phyloP scores from a whole-genome alignment of 495 filamentous ascomycete genomes.

The Aspergillus homomorphus region DNA sequence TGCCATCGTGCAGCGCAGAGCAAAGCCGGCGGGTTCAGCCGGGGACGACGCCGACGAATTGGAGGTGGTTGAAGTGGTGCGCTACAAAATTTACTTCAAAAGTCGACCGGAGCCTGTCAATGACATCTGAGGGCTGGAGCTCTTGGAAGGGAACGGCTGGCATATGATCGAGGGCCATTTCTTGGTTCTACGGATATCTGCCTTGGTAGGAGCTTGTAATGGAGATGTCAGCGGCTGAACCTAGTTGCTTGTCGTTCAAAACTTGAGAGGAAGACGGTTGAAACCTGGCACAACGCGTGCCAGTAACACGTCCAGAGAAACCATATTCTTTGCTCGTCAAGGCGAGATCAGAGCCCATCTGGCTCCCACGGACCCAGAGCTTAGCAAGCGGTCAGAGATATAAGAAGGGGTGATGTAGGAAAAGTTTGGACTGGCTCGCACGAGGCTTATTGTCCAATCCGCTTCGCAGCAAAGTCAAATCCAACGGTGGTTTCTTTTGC shows the following conservation, averaged over 20 bases:
- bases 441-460: neutral
- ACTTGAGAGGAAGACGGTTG: neutral
- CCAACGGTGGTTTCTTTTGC: too few relatives aligned
- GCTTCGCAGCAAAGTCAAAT: neutral
- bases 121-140: slow-evolving; percentile 24
- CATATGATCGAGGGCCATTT: neutral
- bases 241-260: neutral
- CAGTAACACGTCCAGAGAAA: too few relatives aligned
- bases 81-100: slow-evolving; percentile 86
- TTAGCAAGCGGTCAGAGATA: too few relatives aligned
- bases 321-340: too few relatives aligned
- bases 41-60: slow-evolving; percentile 43
- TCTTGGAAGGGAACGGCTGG: neutral
- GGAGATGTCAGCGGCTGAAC: neutral
- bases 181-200: neutral
- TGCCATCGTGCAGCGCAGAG: slow-evolving; percentile 65
- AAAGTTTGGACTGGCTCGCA: neutral
- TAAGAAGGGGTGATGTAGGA: neutral
- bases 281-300: too few relatives aligned
- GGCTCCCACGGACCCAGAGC: too few relatives aligned
- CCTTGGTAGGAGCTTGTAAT: neutral
- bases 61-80: slow-evolving; percentile 81
- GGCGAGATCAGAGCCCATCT: neutral
- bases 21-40: slow-evolving; percentile 15
- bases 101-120: slow-evolving; percentile 82